Percentiles rank a stretch among this genome's conserved stretches.
These are phyloP conservation scores for Cryoendolithus antarcticus DNA, from an alignment of 2,329 filamentous ascomycete species.

Conservation along the genomic window DNA sequence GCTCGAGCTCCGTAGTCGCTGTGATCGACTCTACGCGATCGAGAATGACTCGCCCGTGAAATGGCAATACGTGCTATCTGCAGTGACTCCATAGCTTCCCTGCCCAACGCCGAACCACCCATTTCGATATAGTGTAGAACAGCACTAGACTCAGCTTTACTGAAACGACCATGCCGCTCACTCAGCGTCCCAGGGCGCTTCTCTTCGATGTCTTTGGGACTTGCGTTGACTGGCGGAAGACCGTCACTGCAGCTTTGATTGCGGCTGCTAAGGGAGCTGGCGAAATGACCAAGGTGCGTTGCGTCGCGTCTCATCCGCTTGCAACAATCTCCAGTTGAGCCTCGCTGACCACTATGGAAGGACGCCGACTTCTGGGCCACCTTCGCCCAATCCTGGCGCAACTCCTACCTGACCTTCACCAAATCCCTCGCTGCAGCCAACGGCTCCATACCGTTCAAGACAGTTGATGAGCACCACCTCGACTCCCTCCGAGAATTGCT, in stretches of 20 bases:
- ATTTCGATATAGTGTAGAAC: too few species aligned
- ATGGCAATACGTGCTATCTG: too few species aligned
- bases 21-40: too few species aligned
- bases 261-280: conserved; percentile 30
- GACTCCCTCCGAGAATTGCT: conserved; percentile 51
- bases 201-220: conserved; percentile 73
- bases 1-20: too few species aligned
- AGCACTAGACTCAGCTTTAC: too few species aligned
- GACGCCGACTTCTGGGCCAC: conserved; percentile 46
- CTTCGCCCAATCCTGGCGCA: conserved; percentile 61
- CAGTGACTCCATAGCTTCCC: too few species aligned
- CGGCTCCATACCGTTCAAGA: conserved; percentile 42
- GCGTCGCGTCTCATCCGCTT: neutral
- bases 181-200: conserved; percentile 41
- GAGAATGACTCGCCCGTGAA: too few species aligned
- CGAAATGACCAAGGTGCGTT: conserved; percentile 1
- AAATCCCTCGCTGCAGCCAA: conserved; percentile 34
- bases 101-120: too few species aligned
- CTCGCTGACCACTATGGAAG: conserved; percentile 5
- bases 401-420: conserved; percentile 41
- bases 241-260: conserved; percentile 49
- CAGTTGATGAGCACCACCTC: conserved; percentile 60
- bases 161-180: neutral
- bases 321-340: neutral
- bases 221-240: conserved; percentile 64